Conservation (phyloP, 2,329 filamentous ascomycete species). For the Aspergillus sp. region DNA sequence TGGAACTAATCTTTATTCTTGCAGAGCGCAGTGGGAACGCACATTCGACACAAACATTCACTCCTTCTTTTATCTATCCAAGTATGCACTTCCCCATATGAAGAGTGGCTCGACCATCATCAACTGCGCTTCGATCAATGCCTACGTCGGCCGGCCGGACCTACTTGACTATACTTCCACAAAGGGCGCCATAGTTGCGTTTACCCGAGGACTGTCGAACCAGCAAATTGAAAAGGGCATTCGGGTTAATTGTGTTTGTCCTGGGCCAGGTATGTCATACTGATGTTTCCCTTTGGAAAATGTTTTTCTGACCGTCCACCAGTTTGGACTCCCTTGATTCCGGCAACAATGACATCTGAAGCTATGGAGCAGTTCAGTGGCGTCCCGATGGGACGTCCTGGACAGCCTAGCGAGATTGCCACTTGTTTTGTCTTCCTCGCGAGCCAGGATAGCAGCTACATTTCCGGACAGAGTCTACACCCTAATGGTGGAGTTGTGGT, state of each 20-base stretch:
- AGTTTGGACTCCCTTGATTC: conserved; percentile 75
- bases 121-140: conserved; percentile 82
- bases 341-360: conserved; percentile 66
- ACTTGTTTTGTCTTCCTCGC: conserved; percentile 80
- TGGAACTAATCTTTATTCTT: background rate
- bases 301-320: conserved; percentile 5
- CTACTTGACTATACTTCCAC: conserved; percentile 79
- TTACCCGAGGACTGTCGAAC: conserved; percentile 74
- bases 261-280: conserved; percentile 56
- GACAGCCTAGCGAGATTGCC: conserved; percentile 78
- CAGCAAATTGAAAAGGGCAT: conserved; percentile 71
- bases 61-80: conserved; percentile 75
- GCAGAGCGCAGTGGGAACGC: conserved; percentile 68
- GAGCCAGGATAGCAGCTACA: conserved; percentile 67
- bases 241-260: conserved; percentile 72
- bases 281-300: background rate
- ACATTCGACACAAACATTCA: conserved; percentile 85
- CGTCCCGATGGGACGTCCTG: conserved; percentile 71
- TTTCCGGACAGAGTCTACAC: conserved; percentile 71
- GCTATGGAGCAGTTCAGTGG: conserved; percentile 69
- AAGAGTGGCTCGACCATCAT: conserved; percentile 72
- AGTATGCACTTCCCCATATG: conserved; percentile 74
- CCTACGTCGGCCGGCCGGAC: conserved; percentile 75
- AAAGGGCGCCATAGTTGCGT: conserved; percentile 70
- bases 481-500: conserved; percentile 60